Base-by-base conservation (phyloP, 768 basidiomycete genomes). In the Holtermanniella nyarrowii region DNA sequence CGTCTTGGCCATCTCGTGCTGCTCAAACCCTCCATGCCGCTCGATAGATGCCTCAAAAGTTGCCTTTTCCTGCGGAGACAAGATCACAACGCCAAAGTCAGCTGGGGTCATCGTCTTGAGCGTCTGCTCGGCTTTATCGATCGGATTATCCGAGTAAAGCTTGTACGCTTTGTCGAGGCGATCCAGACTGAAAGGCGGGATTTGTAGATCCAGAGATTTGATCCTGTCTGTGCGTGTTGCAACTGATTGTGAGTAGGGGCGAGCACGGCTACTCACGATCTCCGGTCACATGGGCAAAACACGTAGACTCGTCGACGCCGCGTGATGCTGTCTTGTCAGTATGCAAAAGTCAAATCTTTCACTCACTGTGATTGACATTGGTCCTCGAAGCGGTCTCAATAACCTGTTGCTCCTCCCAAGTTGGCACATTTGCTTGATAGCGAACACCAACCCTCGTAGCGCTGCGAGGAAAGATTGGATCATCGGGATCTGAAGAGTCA, bases 381-480 rank as follows among this genome's bases (percentile, higher is more conserved):
- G 60, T 50, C 4, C 66, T 66, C 1, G 61, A 54, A n/a, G n/a
- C n/a, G n/a, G n/a, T n/a, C 40, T 66, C 53, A 5, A 53, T 43
- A 25, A 42, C 53, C 44, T 65, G 60, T 46, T 70, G 63, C 31
- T 68, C 71, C 45, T 73, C 68, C 71, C 69, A 64, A 55, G 63
- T 44, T 77, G 80, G 14, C 80, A 81, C 56, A 63, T 76, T 42
- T 78, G 85, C 71, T 52, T 96, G 90, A 65, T 80, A 96, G 66
- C 86, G 89, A 39, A 82, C 78, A 14, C 90, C 89, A 31, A 88
- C 78, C n/a, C 91, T 83, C 21, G 87, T 91, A 5, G 87, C 84
- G 13, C 88, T 83, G 52, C 89, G 84, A 53, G 93, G 91, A 70
- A 90, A 96, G 68, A 97, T 93, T 53, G 89, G 80, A 74, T 99